Base-by-base conservation (phyloP, 129 eudicot species). In the Escallonia herrerae region DNA sequence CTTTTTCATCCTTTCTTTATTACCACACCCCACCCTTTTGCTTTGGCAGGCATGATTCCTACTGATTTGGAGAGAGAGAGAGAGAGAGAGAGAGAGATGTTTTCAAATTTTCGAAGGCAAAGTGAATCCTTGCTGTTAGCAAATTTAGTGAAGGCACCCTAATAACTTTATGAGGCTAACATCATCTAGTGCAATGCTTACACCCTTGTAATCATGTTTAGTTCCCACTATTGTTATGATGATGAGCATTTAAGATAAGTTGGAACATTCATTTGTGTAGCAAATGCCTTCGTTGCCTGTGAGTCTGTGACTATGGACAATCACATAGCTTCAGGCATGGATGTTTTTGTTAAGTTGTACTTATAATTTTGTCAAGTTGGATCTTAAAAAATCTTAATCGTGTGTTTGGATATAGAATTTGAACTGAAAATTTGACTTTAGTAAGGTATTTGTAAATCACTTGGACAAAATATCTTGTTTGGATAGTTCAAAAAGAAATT, bases 11-110 rank as follows among this genome's bases (percentile, higher is more conserved):
- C 49, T 64, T 64, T 63, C 73, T 75, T 74, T 78, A 67, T 66
- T 71, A 70, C 76, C 58, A 55, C 50, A 15, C 71, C 33, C 56
- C 41, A 40, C 48, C 82, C 82, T 80, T 87, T 83, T 76, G 79
- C 82, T 87, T 82, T 87, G 75, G 82, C 96, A 84, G 79, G 69
- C 83, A 81, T 81, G 74, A 77, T 81, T 76, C 83, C 79, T 60
- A 15, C 40, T 50, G 7, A 4, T 41, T 46, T 8, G 9, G 51
- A 56, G 39, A 43, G 64, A 40, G 65, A 57, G 76, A 13, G n/a
- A n/a, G 69, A 51, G 66, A 50, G 74, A 52, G 40, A 62, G 44
- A n/a, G n/a, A n/a, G n/a, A n/a, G n/a, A n/a, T n/a, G 40, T 1
- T 7, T 42, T 77, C 77, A 72, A 77, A 84, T 70, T 51, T 65